These are phyloP conservation scores for Spiraea crenata DNA, from an alignment of 331 rosid species.

Conservation along the genomic window DNA sequence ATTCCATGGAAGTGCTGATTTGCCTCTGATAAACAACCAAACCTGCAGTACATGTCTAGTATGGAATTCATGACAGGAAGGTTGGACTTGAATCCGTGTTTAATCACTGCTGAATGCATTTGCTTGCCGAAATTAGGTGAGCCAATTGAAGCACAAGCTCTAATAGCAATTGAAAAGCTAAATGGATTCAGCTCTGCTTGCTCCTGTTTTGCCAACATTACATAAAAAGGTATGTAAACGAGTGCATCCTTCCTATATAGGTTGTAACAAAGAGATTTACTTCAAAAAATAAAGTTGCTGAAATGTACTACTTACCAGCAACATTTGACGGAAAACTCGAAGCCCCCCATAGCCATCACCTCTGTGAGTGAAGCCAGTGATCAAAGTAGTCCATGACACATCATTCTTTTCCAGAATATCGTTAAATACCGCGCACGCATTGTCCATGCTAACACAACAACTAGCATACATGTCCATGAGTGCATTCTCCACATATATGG, in stretches of 20 bases:
- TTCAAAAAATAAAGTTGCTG: background rate
- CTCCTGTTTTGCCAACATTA: conserved; percentile 55
- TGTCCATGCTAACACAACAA: conserved; percentile 53
- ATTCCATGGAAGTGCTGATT: conserved; percentile 60
- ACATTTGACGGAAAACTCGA: conserved; percentile 60
- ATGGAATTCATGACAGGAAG: conserved; percentile 76
- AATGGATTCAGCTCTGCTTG: conserved; percentile 56
- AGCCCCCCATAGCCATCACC: conserved; percentile 62
- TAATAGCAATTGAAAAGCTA: conserved; percentile 75
- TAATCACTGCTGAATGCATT: conserved; percentile 70
- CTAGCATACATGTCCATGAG: conserved; percentile 71
- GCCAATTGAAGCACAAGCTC: conserved; percentile 65
- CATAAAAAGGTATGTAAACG: background rate
- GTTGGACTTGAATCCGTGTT: conserved; percentile 52
- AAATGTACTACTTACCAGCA: conserved; percentile 41
- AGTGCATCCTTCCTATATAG: background rate
- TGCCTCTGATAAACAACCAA: conserved; percentile 54
- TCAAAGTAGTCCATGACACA: conserved; percentile 77
- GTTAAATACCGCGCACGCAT: conserved; percentile 52
- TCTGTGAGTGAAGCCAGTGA: conserved; percentile 70
- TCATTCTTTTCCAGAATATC: conserved; percentile 46
- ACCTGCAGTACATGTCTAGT: conserved; percentile 84
- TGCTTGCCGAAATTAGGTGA: conserved; percentile 55
- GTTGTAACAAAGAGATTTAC: conserved; percentile 1
- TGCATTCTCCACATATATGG: conserved; percentile 65